phyloP scores from a whole-genome alignment of 257 asterid genomes.

The Knoxia roxburghii region DNA sequence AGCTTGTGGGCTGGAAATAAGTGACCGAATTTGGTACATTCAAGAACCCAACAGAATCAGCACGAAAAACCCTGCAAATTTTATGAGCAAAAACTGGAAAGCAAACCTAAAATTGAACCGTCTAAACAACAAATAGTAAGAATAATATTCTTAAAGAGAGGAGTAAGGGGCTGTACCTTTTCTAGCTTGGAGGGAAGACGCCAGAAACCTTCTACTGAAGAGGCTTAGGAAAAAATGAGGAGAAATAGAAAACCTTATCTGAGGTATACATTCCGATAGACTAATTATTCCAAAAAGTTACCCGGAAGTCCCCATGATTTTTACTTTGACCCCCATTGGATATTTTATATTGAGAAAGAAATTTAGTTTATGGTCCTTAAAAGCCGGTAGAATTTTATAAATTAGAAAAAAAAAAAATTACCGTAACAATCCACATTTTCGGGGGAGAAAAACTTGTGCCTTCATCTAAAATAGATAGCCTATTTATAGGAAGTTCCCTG shows the following conservation, averaged over 20 bases:
- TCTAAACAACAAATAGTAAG: not conserved
- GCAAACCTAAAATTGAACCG: not conserved
- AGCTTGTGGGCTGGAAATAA: not conserved
- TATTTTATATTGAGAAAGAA: no score
- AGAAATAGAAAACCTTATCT: constrained; percentile 2
- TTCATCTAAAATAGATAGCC: no score
- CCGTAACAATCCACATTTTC: no score
- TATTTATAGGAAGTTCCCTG: no score
- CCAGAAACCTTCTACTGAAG: not conserved
- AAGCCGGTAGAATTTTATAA: no score
- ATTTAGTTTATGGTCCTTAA: no score
- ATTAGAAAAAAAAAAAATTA: no score
- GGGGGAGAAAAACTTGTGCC: no score
- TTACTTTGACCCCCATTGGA: not conserved
- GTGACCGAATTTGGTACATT: no score
- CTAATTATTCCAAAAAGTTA: not conserved
- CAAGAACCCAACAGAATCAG: not conserved
- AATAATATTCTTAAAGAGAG: not conserved
- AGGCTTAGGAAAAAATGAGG: not conserved
- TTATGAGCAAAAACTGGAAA: not conserved
- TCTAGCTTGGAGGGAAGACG: not conserved
- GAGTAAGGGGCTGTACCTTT: not conserved
- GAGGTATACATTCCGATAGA: not conserved
- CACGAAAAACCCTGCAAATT: not conserved
- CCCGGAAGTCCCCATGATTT: not conserved